A percentile compares a stretch with the other conserved stretches of the same genome.
Conservation (phyloP, 208 protist species). For the Blechomonas ayalai region DNA sequence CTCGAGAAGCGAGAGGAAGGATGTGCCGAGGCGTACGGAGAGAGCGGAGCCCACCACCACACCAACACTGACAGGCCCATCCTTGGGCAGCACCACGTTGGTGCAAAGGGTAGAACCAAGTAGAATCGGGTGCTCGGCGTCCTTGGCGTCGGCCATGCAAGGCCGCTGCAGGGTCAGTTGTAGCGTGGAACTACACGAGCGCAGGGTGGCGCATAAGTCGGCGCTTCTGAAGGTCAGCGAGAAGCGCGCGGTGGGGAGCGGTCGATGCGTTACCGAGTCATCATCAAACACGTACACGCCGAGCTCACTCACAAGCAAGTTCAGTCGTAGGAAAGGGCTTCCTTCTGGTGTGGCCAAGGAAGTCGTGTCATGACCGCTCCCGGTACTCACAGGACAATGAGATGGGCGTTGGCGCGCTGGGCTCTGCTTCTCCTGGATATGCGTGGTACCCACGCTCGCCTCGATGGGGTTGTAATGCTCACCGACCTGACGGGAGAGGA, state of each 20-base stretch:
- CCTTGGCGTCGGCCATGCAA: slow-evolving; percentile 31
- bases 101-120: slow-evolving; percentile 20
- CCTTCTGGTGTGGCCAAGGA: slow-evolving; percentile 11
- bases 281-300: slow-evolving; percentile 70
- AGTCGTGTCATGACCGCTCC: too few relatives aligned
- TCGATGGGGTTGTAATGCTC: too few relatives aligned
- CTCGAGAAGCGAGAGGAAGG: slow-evolving; percentile 74
- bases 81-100: slow-evolving; percentile 24
- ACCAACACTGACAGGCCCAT: slow-evolving; percentile 25
- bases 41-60: slow-evolving; percentile 24
- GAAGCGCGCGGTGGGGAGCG: slow-evolving; percentile 32
- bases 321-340: slow-evolving; percentile 37
- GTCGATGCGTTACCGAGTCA: slow-evolving; percentile 22
- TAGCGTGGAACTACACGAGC: slow-evolving; percentile 31
- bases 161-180: slow-evolving; percentile 39
- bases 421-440: too few relatives aligned
- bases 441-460: too few relatives aligned
- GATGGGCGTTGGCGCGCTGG: too few relatives aligned
- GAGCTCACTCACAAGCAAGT: slow-evolving; percentile 50
- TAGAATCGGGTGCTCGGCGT: slow-evolving; percentile 40
- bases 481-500: not conserved
- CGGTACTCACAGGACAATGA: too few relatives aligned
- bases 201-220: slow-evolving; percentile 49
- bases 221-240: slow-evolving; percentile 38
- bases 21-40: slow-evolving; percentile 50